Base-by-base conservation (phyloP, 352 stramenopile species). In the Pythium folliculosum region DNA sequence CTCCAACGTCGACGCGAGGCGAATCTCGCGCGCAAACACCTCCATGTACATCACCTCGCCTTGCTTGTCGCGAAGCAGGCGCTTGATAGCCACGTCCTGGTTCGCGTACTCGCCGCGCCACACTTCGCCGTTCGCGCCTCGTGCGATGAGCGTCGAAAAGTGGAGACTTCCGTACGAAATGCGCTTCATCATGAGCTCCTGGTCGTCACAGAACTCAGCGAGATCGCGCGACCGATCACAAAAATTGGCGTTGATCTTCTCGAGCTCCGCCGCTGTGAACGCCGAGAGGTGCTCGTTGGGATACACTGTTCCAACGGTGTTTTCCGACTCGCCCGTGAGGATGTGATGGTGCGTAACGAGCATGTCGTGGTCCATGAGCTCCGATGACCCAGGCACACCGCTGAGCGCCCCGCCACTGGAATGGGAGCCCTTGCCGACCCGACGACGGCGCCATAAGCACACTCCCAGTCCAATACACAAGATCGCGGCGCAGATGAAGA, bases 61-160 rank as follows among this genome's bases (percentile, higher is more conserved):
- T 35, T 51, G 50, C n/a, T 65, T 65, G 32, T 64, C 52, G 25
- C 60, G 66, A 3, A 72, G 25, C 47, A 67, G 52, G 4, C 61
- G 61, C 53, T 76, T 76, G 45, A 72, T 67, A 1, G 69, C 69
- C 0, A 76, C 63, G 16, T 45, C 53, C 12, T 62, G 38, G 52
- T 50, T 51, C 5, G 22, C 49, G 45, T 69, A 67, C 44, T 55
- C 35, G 12, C 64, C 53, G n/a, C 62, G 63, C 69, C 69, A 76
- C 10, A 76, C 66, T 48, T 76, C 69, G 1, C 69, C 69, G 17
- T 72, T 72, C 12, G 66, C 66, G 1, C 66, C 66, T 22, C 53
- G 50, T 2, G 58, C 66, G n/a, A 72, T 63, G 9, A 65, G 48
- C 23, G 32, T 63, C 32, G 44, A 60, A 25, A 68, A 67, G n/a